Base-by-base conservation (phyloP, 257 asterid genomes). In the Solanum peruvianum region DNA sequence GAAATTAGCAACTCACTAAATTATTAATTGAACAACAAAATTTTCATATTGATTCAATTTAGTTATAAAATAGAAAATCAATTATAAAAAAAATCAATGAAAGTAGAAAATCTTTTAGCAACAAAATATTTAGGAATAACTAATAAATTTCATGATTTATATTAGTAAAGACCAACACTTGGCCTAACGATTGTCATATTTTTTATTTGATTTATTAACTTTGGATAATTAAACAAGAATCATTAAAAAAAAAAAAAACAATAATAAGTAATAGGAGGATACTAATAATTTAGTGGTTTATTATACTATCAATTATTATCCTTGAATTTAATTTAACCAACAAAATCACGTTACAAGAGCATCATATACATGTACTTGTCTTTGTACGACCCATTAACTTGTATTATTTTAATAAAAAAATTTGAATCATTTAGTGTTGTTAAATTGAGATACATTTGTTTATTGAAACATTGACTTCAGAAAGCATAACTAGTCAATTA, bases 61-160 rank as follows among this genome's bases (percentile, higher is more conserved):
- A 52, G 23, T 0, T 52, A 52, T 52, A 0, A 20, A 52, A 16
- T 52, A 52, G 4, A 0, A 0, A 10, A 52, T 3, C 9, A 9
- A 41, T 41, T 41, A 41, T 41, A 2, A 2, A 2, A 41, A 41
- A 41, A 41, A 37, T 37, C 7, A 37, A 33, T 33, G 35, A 33
- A 33, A 37, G 39, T 37, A 33, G 39, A 6, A 37, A 37, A 37
- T 37, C 7, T 37, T 37, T 37, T 37, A 37, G 39, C 39, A 6
- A 37, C 7, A 47, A 47, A 47, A 5, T 47, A 47, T 6, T 2
- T 47, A 52, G 62, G 23, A 52, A 52, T 52, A 52, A 6, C 23
- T 23, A 0, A 52, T 0, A 52, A 49, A 49, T 49, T 49, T 6
- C 60, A 52, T 52, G 1, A 0, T 16, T 16, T 52, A 23, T 52